Evolutionary conservation across 768 basidiomycete genomes (phyloP).

Genomic region (Chalciporus sphaerocephalus): DNA sequence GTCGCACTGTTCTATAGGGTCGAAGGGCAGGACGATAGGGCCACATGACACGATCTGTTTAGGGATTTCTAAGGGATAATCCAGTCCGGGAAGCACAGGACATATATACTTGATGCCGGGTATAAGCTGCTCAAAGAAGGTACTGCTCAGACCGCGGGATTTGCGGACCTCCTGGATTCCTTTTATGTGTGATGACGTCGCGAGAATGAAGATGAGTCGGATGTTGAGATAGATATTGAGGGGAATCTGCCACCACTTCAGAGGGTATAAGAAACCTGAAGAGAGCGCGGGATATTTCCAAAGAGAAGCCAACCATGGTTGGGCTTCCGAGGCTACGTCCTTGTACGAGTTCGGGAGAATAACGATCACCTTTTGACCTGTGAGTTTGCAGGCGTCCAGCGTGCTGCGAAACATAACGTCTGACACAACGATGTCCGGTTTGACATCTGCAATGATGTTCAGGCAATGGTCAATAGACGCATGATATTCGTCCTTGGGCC

Average conservation of each 20-base stretch:
- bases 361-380: neutral
- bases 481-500: slow-evolving; percentile 8
- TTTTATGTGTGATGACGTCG: neutral
- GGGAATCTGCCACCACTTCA: slow-evolving; percentile 15
- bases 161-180: neutral
- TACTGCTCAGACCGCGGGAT: slow-evolving; percentile 4
- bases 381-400: slow-evolving; percentile 4
- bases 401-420: slow-evolving; percentile 1
- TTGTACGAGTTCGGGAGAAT: slow-evolving; percentile 2
- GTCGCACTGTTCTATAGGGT: slow-evolving; percentile 7
- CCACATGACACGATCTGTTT: slow-evolving; percentile 7
- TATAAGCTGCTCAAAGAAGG: neutral
- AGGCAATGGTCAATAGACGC: neutral
- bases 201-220: neutral
- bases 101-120: slow-evolving; percentile 1
- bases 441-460: slow-evolving; percentile 1
- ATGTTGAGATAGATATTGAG: slow-evolving; percentile 9
- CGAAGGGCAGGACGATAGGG: slow-evolving; percentile 5
- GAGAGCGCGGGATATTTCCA: slow-evolving; percentile 9
- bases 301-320: neutral
- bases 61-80: slow-evolving; percentile 3
- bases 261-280: slow-evolving; percentile 10
- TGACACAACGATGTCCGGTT: neutral
- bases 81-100: slow-evolving; percentile 1
- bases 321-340: neutral